A percentile compares a stretch with the other conserved stretches of the same genome.
phyloP scores from a whole-genome alignment of 2,329 filamentous ascomycete genomes.

The Talaromyces marneffei region DNA sequence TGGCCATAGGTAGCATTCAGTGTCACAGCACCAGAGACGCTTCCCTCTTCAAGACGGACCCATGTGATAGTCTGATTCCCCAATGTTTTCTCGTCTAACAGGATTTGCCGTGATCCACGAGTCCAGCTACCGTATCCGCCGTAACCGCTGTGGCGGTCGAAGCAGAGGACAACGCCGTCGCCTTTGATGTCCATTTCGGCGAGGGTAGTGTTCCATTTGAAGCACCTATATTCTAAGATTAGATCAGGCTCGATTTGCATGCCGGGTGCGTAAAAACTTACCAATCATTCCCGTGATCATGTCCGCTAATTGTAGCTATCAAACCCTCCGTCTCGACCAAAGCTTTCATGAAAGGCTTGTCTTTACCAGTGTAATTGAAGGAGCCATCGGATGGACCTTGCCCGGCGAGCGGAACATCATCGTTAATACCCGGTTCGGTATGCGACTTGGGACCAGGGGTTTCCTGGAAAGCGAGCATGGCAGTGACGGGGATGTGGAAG shows the following conservation, averaged over 20 bases:
- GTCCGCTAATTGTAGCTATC: constrained; percentile 57
- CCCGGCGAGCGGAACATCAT: constrained; percentile 34
- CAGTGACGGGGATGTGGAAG: constrained; percentile 49
- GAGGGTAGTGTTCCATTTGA: constrained; percentile 33
- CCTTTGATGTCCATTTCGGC: constrained; percentile 32
- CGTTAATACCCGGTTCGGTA: constrained; percentile 45
- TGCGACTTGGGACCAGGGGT: constrained; percentile 35
- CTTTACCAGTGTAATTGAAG: constrained; percentile 41
- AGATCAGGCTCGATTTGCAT: not conserved
- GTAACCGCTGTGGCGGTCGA: constrained; percentile 62
- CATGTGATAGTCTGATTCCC: constrained; percentile 50
- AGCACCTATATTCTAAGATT: constrained; percentile 25
- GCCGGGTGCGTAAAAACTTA: constrained; percentile 37
- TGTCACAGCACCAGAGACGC: constrained; percentile 46
- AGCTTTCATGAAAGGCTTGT: constrained; percentile 59
- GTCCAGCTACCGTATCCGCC: constrained; percentile 63
- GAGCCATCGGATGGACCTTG: constrained; percentile 9
- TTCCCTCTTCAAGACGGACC: constrained; percentile 55
- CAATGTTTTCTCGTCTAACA: constrained; percentile 42
- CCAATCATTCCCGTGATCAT: constrained; percentile 61
- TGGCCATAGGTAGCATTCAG: constrained; percentile 56
- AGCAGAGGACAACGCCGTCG: constrained; percentile 48
- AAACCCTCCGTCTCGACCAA: constrained; percentile 51
- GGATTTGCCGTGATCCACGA: constrained; percentile 55
- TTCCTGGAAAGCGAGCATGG: constrained; percentile 39